Evolutionary conservation across 306 rosid genomes (phyloP).

Genomic region (Lathyrus oleraceus): DNA sequence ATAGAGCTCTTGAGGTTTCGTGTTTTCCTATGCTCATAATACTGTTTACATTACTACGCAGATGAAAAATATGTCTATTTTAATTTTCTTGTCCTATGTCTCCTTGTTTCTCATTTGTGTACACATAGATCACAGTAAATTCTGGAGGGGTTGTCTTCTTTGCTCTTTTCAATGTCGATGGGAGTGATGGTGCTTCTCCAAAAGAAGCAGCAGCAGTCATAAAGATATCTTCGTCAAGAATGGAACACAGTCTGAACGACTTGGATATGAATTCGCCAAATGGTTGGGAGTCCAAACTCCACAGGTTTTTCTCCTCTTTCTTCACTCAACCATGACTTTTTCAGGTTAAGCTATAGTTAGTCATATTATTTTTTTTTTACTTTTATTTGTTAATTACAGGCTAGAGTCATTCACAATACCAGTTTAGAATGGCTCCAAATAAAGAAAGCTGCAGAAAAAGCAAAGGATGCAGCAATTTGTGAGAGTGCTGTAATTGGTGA

Average conservation of each 20-base stretch:
- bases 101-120: slow-evolving; percentile 42
- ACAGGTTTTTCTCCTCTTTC: slow-evolving; percentile 54
- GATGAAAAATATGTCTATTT: background rate
- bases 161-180: slow-evolving; percentile 68
- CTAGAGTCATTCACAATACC: slow-evolving; percentile 82
- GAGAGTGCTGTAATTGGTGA: slow-evolving; percentile 77
- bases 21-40: slow-evolving; percentile 24
- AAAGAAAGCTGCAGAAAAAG: slow-evolving; percentile 88
- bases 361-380: slow-evolving; percentile 20
- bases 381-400: slow-evolving; percentile 52
- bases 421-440: slow-evolving; percentile 87
- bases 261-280: slow-evolving; percentile 93
- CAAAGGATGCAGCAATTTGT: slow-evolving; percentile 61
- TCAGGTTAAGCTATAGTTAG: background rate
- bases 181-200: slow-evolving; percentile 42
- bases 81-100: slow-evolving; percentile 14
- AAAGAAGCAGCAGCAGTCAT: slow-evolving; percentile 90
- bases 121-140: slow-evolving; percentile 83
- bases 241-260: slow-evolving; percentile 97
- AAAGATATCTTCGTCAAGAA: slow-evolving; percentile 92
- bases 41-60: background rate
- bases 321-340: slow-evolving; percentile 4
- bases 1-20: slow-evolving; percentile 71
- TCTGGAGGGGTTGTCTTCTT: slow-evolving; percentile 99
- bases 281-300: slow-evolving; percentile 91